Conservation (phyloP, 2,329 filamentous ascomycete species). For the Coniochaeta sp. region DNA sequence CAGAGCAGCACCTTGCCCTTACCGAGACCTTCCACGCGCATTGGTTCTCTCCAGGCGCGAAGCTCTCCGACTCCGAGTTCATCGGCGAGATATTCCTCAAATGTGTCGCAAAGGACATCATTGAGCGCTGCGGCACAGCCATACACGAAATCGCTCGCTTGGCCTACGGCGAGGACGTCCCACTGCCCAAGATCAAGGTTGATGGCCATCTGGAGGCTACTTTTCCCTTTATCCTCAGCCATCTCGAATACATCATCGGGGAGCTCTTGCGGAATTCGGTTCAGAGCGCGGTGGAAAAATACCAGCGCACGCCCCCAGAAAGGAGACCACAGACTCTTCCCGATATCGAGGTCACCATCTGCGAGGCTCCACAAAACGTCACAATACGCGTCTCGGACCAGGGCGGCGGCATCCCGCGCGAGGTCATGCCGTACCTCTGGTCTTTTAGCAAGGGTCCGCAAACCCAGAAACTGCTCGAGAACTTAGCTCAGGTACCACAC, state of each 20-base stretch:
- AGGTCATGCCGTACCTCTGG: constrained; percentile 86
- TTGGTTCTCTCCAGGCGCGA: constrained; percentile 79
- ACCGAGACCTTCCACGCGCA: constrained; percentile 90
- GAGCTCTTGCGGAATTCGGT: constrained; percentile 93
- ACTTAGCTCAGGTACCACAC: constrained; percentile 78
- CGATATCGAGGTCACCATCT: constrained; percentile 89
- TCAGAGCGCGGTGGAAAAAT: constrained; percentile 79
- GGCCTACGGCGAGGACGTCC: constrained; percentile 63
- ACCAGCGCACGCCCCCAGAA: constrained; percentile 40
- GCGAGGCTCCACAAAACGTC: constrained; percentile 88
- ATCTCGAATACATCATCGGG: constrained; percentile 94
- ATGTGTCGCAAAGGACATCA: constrained; percentile 84
- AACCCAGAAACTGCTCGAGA: constrained; percentile 69
- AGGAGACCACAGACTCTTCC: constrained; percentile 29
- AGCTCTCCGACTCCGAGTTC: constrained; percentile 68
- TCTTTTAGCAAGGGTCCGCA: constrained; percentile 92
- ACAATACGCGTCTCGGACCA: constrained; percentile 95
- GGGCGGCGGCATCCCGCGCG: constrained; percentile 82
- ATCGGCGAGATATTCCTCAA: constrained; percentile 93
- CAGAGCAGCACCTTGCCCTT: constrained; percentile 91
- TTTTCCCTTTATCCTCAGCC: constrained; percentile 93
- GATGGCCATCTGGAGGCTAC: constrained; percentile 81
- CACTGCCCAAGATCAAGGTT: constrained; percentile 74
- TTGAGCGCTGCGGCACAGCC: constrained; percentile 72
- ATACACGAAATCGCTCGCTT: constrained; percentile 67